These are phyloP conservation scores for Thuidium tamariscinum DNA, from an alignment of 225 moss, liverwort and hornwort species.

Conservation along the genomic window DNA sequence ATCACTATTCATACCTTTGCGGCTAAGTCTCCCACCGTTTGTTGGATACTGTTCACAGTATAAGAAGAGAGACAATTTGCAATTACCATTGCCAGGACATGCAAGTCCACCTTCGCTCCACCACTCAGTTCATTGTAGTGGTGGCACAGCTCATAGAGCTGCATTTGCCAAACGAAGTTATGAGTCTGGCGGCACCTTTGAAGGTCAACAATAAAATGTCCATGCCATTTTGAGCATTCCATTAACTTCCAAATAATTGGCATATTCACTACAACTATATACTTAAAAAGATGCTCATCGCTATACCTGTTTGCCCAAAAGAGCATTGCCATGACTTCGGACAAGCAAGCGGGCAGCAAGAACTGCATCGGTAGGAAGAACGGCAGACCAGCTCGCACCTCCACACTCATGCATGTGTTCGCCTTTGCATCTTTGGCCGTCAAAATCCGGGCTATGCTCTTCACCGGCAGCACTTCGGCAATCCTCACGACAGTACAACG, in stretches of 20 bases:
- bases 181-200: background rate
- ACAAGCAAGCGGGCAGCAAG: slow-evolving; percentile 60
- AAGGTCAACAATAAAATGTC: background rate
- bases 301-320: slow-evolving; percentile 11
- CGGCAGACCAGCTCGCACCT: slow-evolving; percentile 84
- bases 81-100: slow-evolving; percentile 56
- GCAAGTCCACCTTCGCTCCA: slow-evolving; percentile 61
- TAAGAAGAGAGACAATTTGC: slow-evolving; percentile 43
- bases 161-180: slow-evolving; percentile 5
- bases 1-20: slow-evolving; percentile 34
- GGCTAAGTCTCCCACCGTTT: slow-evolving; percentile 23
- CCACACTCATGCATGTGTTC: slow-evolving; percentile 79
- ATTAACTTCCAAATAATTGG: background rate
- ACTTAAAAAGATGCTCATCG: background rate
- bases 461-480: slow-evolving; percentile 29
- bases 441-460: background rate
- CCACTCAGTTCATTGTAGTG: slow-evolving; percentile 52
- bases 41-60: background rate
- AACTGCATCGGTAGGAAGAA: slow-evolving; percentile 67
- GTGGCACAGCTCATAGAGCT: slow-evolving; percentile 55
- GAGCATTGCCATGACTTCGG: background rate
- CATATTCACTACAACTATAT: background rate
- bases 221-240: background rate
- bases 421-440: slow-evolving; percentile 24
- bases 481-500: slow-evolving; percentile 52